phyloP scores from a whole-genome alignment of 2,329 filamentous ascomycete genomes.

The Sphaerulina vaccinii region DNA sequence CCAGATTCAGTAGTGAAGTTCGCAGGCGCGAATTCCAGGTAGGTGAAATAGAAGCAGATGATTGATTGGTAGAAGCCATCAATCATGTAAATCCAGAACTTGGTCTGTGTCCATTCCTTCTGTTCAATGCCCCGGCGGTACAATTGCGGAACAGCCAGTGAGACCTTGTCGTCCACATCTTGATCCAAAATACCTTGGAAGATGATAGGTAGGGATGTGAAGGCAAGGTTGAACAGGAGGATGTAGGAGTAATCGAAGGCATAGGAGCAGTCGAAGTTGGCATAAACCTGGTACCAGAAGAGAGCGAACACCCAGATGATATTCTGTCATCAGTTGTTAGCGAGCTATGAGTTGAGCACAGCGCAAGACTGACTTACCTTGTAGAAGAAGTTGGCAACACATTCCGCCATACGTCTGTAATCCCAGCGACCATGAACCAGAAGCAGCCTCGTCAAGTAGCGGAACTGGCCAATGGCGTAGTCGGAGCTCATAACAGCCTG shows the following conservation, averaged over 20 bases:
- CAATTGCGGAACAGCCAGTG: constrained; percentile 88
- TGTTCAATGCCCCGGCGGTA: constrained; percentile 95
- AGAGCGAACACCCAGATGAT: constrained; percentile 95
- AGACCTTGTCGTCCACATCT: constrained; percentile 91
- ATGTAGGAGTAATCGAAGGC: constrained; percentile 98
- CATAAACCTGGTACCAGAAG: constrained; percentile 97
- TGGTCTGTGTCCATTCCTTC: constrained; percentile 90
- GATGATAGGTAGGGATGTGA: constrained; percentile 91
- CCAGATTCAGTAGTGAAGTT: constrained; percentile 71
- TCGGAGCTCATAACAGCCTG: constrained; percentile 96
- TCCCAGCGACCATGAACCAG: constrained; percentile 93
- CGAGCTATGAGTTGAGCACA: constrained; percentile 25
- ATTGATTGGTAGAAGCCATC: constrained; percentile 94
- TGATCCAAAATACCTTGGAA: constrained; percentile 97
- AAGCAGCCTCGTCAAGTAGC: constrained; percentile 79
- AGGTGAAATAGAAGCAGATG: constrained; percentile 90
- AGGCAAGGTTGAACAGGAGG: constrained; percentile 91
- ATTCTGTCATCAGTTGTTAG: constrained; percentile 57
- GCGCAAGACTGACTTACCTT: constrained; percentile 57
- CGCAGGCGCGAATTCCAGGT: constrained; percentile 70
- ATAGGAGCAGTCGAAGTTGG: constrained; percentile 94
- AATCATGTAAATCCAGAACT: constrained; percentile 97
- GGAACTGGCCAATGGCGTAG: constrained; percentile 92
- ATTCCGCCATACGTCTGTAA: constrained; percentile 89
- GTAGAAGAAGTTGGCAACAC: constrained; percentile 99